Evolutionary conservation across 495 filamentous ascomycete species (phyloP), one percentile per base, ranked within the genome.

Genomic region (Neurospora sp.): DNA sequence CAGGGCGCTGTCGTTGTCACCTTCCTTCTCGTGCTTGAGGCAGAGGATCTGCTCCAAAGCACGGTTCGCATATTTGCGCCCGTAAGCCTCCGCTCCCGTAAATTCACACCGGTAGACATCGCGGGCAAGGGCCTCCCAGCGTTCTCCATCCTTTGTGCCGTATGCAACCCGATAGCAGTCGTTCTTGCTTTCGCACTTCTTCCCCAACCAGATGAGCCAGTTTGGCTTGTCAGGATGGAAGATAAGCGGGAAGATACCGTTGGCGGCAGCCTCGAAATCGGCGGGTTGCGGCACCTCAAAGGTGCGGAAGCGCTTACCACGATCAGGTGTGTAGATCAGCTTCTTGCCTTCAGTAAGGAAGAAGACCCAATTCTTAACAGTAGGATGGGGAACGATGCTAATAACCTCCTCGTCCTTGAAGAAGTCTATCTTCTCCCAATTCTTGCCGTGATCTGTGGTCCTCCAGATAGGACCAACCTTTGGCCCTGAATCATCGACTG

Each of bases 171-270:
- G 81, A 71, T 93, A 91, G 80, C 94, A 98, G 16, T 84, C 81
- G 42, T 78, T 77, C 53, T 65, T 65, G 8, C 90, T 85, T 39
- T 82, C 81, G 71, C 84, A 86, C 61, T 85, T 85, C 68, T 87
- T 84, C 42, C 94, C 94, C 48, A 89, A 91, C 94, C 94, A 99
- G 73, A 99, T 92, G 41, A 98, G 80, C 91, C 93, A 97, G 75
- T 97, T 89, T 74, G 86, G 88, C 73, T 92, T 86, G 70, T 89
- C 87, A 9, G 92, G 91, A 76, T 99, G 96, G 82, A 98, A 98
- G 46, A 84, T 80, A 71, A 91, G 84, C 38, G 85, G 85, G 5
- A 86, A 73, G 14, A 22, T n/a, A 39, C 2, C 73, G 73, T 71
- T 85, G 1, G 41, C 10, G 18, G 73, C 72, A n/a, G 68, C 75